phyloP scores from a whole-genome alignment of 441 rosid genomes.

The Jatropha multifida region DNA sequence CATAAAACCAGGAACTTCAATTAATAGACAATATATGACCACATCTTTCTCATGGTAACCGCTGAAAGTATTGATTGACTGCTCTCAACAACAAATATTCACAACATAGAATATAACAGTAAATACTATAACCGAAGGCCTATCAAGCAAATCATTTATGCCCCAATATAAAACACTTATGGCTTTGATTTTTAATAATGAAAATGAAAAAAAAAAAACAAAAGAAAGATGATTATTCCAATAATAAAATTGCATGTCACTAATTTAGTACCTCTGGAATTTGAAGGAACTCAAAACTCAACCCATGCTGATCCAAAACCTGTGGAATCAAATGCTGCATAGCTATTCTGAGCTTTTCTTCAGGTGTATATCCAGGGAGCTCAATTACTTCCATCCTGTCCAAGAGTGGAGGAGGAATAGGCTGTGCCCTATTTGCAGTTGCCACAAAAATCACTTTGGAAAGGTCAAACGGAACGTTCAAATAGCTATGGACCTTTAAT shows the following conservation, averaged over 20 bases:
- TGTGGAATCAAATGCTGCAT: conserved; percentile 92
- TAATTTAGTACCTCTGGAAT: conserved; percentile 80
- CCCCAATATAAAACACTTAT: not conserved
- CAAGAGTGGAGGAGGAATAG: conserved; percentile 91
- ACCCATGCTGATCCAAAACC: conserved; percentile 96
- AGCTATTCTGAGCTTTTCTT: conserved; percentile 93
- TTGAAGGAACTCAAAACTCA: conserved; percentile 85
- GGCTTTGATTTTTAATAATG: not conserved
- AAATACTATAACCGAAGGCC: not conserved
- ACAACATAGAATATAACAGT: not conserved
- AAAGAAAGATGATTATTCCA: not conserved
- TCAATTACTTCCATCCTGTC: conserved; percentile 99
- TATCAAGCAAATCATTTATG: conserved; percentile 2
- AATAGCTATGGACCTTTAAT: conserved; percentile 61
- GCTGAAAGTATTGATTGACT: not conserved
- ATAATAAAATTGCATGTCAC: not conserved
- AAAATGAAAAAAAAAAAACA: not conserved
- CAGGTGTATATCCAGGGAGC: conserved; percentile 96
- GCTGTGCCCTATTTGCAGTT: conserved; percentile 92
- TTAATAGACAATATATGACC: not conserved
- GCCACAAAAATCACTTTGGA: conserved; percentile 96
- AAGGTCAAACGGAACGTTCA: conserved; percentile 97
- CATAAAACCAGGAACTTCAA: not conserved
- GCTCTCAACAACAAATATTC: conserved; percentile 5
- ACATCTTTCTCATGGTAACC: not conserved